Percentiles rank a stretch among this genome's conserved stretches.
phyloP scores from a whole-genome alignment of 345 rosid species.

The Euphorbia lathyris region DNA sequence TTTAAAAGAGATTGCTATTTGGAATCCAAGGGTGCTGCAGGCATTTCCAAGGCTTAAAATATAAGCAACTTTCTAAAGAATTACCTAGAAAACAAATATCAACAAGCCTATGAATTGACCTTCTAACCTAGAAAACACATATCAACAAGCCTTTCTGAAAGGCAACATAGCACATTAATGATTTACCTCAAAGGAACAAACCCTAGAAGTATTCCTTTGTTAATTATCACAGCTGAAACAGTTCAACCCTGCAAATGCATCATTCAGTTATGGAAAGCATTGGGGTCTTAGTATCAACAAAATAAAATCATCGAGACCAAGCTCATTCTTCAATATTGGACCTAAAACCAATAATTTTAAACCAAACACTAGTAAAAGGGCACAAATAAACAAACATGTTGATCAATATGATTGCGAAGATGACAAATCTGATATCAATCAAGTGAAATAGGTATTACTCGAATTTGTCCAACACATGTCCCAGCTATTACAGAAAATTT shows the following conservation, averaged over 20 bases:
- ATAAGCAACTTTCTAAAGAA: not conserved
- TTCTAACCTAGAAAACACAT: not conserved
- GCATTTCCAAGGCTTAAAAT: not conserved
- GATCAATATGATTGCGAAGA: conserved; percentile 92
- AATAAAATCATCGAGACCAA: not conserved
- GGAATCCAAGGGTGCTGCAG: too few relatives aligned
- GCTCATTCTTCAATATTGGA: not conserved
- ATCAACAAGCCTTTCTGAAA: too few relatives aligned
- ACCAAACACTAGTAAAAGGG: not conserved
- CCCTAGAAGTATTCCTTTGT: conserved; percentile 79
- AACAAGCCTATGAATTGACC: not conserved
- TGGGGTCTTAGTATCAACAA: not conserved
- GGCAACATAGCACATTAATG: not conserved
- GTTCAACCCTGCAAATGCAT: conserved; percentile 60
- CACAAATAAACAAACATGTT: conserved; percentile 53
- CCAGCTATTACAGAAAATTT: conserved; percentile 59
- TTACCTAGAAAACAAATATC: too few relatives aligned
- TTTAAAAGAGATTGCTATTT: not conserved
- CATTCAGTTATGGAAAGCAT: not conserved
- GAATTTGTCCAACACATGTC: conserved; percentile 48
- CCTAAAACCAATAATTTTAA: too few relatives aligned
- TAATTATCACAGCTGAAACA: conserved; percentile 88
- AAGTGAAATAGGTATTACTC: conserved; percentile 68
- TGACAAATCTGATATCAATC: conserved; percentile 94
- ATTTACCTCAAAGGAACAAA: conserved; percentile 73